Evolutionary conservation across 2,329 filamentous ascomycete species (phyloP).

Genomic region (Diaporthe amygdali): DNA sequence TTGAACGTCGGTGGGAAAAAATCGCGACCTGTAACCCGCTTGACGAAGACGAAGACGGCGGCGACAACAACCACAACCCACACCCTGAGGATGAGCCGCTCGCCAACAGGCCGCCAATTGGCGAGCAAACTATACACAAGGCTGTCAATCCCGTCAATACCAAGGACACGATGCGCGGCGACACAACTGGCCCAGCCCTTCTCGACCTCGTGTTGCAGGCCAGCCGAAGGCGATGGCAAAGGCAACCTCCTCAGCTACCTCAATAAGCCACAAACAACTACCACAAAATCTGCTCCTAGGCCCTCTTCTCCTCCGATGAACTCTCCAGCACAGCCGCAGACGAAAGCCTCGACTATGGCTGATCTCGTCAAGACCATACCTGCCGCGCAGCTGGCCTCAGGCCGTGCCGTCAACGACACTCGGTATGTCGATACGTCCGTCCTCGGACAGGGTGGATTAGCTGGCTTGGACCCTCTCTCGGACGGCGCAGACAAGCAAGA

Average conservation of each 20-base stretch:
- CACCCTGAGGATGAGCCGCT: conserved; percentile 45
- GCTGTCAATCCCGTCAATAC: conserved; percentile 27
- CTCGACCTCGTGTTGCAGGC: conserved; percentile 21
- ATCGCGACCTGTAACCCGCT: conserved; percentile 21
- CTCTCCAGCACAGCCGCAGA: not conserved
- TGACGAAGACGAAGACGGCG: conserved; percentile 1
- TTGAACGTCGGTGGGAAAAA: conserved; percentile 4
- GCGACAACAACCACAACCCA: conserved; percentile 33
- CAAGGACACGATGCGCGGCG: conserved; percentile 20
- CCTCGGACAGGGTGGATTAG: conserved; percentile 23
- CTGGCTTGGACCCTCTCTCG: not conserved
- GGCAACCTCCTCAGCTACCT: conserved; percentile 11
- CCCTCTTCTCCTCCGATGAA: not conserved
- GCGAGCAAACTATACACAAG: conserved; percentile 45
- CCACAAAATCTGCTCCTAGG: not conserved
- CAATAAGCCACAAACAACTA: not conserved
- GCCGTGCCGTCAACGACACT: conserved; percentile 24
- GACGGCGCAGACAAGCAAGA: conserved; percentile 29
- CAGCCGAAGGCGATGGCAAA: conserved; percentile 12
- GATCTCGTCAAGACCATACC: conserved; percentile 1
- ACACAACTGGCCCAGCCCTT: conserved; percentile 16
- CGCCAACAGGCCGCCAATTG: conserved; percentile 48
- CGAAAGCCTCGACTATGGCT: not conserved
- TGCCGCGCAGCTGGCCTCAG: conserved; percentile 17
- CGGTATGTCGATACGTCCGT: conserved; percentile 22